phyloP scores from a whole-genome alignment of 1,284 basidiomycete species.

The Apiotrichum brassicae region DNA sequence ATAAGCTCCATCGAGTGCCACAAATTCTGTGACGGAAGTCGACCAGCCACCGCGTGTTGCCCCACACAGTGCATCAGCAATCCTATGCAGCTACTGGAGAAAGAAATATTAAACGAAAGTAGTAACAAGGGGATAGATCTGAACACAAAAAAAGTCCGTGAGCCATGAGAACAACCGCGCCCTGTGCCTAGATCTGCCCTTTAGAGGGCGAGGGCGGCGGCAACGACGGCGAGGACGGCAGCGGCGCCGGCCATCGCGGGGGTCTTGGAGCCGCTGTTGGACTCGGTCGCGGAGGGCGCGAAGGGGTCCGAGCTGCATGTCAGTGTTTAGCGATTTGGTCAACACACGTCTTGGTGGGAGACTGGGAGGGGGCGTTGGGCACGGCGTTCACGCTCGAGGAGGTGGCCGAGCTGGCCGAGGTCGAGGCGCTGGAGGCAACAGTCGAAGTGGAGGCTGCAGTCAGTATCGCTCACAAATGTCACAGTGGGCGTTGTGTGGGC shows the following conservation, averaged over 20 bases:
- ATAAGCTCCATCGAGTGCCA: too few species aligned
- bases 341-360: not conserved
- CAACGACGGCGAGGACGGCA: conserved; percentile 11
- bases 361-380: conserved; percentile 1
- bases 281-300: conserved; percentile 3
- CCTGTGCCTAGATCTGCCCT: not conserved
- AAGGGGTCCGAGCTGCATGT: conserved; percentile 12
- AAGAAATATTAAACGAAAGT: not conserved
- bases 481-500: too few species aligned
- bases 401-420: not conserved
- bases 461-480: not conserved
- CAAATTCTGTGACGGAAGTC: too few species aligned
- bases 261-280: not conserved
- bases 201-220: conserved; percentile 14
- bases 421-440: not conserved
- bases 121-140: not conserved
- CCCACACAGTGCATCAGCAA: too few species aligned
- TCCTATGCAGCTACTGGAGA: not conserved
- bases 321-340: conserved; percentile 15
- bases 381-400: not conserved
- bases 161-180: too few species aligned
- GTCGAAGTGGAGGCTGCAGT: not conserved
- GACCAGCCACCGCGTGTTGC: too few species aligned
- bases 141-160: conserved; percentile 3
- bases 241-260: conserved; percentile 14